Base-by-base conservation (phyloP, 495 filamentous ascomycete species). In the Aspergillus cavernicola region DNA sequence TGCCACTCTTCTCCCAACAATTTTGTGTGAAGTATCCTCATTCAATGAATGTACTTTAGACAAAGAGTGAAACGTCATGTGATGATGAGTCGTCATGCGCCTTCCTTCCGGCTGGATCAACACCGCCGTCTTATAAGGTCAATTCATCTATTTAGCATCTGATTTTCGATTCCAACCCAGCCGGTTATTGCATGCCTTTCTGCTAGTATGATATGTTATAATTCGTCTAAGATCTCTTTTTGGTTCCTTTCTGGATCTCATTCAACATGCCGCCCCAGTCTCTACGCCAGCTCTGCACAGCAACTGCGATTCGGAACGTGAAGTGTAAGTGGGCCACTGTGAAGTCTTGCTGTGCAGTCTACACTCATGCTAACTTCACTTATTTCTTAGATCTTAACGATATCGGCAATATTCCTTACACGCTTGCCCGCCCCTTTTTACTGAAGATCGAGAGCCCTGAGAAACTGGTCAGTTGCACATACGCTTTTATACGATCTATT, bases 371-470 rank as follows among this genome's bases (percentile, higher is more conserved):
- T 61, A 10, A 49, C 29, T 26, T 19, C 11, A 39, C 6, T 41
- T 15, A 46, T 1, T 40, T 22, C 12, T 41, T 41, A 84, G 81
- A 64, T 51, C 68, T 89, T 16, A 70, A 71, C 42, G 82, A 87
- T 70, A 73, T 89, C 47, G 86, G 85, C 29, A 82, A 82, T 20
- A 67, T 85, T 16, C 81, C 83, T 13, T 89, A 88, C 69, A 50
- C 68, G 20, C 68, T 85, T 50, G 74, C 83, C 33, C 73, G 79
- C 22, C 77, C 80, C 6, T 71, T 90, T 43, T 76, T 91, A 26
- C 45, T 75, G 15, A 82, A 82, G 53, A 66, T 90, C 50, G 79
- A 84, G 37, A 83, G 81, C 58, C 84, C 87, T 1, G 66, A 77
- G 56, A 85, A 88, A 61, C 78, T 91, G 39, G 81, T 84, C 66